Conservation (phyloP, 805 yeast species). For the Candida coquimbonensis region DNA sequence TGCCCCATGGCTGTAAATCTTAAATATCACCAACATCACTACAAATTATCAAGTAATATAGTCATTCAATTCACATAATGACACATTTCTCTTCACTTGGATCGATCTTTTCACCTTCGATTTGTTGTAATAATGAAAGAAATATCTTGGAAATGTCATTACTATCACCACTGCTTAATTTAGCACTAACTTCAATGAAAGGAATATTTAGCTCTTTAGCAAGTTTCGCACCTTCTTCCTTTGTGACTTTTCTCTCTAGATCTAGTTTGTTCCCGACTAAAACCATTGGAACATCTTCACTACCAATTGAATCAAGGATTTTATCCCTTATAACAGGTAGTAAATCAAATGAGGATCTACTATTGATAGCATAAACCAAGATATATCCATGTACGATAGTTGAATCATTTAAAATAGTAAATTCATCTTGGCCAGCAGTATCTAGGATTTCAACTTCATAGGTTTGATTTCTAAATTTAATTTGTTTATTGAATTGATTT, state of each 20-base stretch:
- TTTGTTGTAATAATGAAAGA: constrained; percentile 49
- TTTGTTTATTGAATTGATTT: constrained; percentile 9
- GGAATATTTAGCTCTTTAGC: constrained; percentile 65
- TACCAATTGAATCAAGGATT: constrained; percentile 63
- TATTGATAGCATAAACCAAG: constrained; percentile 74
- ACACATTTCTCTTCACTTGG: constrained; percentile 43
- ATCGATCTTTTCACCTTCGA: constrained; percentile 58
- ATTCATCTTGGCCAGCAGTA: constrained; percentile 93
- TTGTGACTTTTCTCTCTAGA: constrained; percentile 56
- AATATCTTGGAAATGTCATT: constrained; percentile 61
- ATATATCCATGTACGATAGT: constrained; percentile 78
- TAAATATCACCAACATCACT: no score
- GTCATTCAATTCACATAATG: constrained; percentile 26
- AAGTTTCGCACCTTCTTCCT: constrained; percentile 50
- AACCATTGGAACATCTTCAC: constrained; percentile 68
- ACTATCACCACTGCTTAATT: constrained; percentile 70
- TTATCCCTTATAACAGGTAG: constrained; percentile 75
- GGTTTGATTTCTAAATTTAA: constrained; percentile 54
- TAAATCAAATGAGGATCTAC: constrained; percentile 70
- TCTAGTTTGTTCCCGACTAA: constrained; percentile 75
- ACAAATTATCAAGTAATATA: no score
- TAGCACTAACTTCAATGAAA: constrained; percentile 79
- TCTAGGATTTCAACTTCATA: constrained; percentile 81
- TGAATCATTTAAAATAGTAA: constrained; percentile 70
- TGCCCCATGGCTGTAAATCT: no score